Evolutionary conservation across 257 asterid species (phyloP).

Genomic region (Linderniella brevidens): DNA sequence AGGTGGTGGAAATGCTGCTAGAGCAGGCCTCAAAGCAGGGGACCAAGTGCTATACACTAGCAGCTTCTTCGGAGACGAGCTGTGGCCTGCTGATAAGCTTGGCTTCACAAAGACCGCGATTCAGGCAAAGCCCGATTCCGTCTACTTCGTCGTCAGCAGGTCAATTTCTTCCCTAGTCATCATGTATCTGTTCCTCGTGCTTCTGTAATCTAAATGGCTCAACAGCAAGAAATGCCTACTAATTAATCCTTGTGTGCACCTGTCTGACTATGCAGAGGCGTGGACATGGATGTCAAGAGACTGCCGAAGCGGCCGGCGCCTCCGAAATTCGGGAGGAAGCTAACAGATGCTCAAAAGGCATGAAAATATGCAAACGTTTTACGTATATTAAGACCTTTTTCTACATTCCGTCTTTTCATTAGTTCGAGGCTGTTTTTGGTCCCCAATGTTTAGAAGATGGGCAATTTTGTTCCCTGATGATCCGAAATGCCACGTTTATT

Average conservation of each 20-base stretch:
- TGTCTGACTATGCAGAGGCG: conserved; percentile 41
- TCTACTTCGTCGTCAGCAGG: conserved; percentile 90
- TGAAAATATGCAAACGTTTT: background rate
- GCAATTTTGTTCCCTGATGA: no score
- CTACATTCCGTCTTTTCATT: no score
- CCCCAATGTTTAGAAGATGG: no score
- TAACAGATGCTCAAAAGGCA: conserved; percentile 80
- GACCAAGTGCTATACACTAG: conserved; percentile 91
- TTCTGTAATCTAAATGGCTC: no score
- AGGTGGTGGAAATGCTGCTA: conserved; percentile 91
- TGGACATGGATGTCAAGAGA: conserved; percentile 67
- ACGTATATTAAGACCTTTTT: no score
- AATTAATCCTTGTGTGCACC: no score
- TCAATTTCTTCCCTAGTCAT: conserved; percentile 5
- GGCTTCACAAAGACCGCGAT: conserved; percentile 89
- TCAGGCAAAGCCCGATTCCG: conserved; percentile 86
- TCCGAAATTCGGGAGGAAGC: conserved; percentile 79
- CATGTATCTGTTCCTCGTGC: no score
- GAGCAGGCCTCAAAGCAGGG: conserved; percentile 84
- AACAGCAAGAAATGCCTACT: no score
- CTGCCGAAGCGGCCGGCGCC: conserved; percentile 92
- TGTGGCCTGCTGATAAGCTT: conserved; percentile 97
- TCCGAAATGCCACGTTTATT: no score
- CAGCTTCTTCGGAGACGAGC: conserved; percentile 94
- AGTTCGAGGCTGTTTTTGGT: background rate